Evolutionary conservation across 2,329 filamentous ascomycete species (phyloP), one percentile per base, ranked within the genome.

Genomic region (Alternaria angustiovoidea): DNA sequence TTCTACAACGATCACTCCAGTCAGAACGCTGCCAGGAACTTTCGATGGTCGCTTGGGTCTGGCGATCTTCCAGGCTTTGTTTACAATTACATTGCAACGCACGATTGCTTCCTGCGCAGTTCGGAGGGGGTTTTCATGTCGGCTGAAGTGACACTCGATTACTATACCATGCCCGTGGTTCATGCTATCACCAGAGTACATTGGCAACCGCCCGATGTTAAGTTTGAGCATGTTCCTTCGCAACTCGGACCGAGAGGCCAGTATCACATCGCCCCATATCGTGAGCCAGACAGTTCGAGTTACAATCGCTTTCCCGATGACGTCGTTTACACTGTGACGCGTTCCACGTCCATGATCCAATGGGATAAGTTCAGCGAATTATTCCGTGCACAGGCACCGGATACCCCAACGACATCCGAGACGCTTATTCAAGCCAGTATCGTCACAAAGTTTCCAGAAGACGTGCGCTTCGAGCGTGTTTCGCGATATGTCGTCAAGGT

Each of bases 1-100:
- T 69, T 70, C 26, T 72, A 71, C 44, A 62, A 65, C 14, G 44
- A 58, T 18, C 51, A 54, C 30, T 46, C 52, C 7, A 49, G 32
- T 7, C 39, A 54, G 8, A 51, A 53, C 11, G 42, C 43, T 28
- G 18, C 28, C 8, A 38, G 28, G 24, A 30, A 43, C 14, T 62
- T 66, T 22, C 42, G 24, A 26, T 78, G 76, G 75, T 72, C 75
- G 12, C 46, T 63, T 2, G 68, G 66, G 16, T 64, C 65, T 7
- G 58, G 64, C 2, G 62, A 76, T 34, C 56, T 79, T 12, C 68
- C 66, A 3, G 58, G 55, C 4, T 70, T 73, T 20, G 51, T 77
- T 1, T 71, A 70, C 61, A 75, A 77, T 43, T 76, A 75, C 39
- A 38, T 77, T n/a, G 66, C 66, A 2, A 70, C 69, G 1, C 73